Evolutionary conservation across 2,329 filamentous ascomycete genomes (phyloP).

Genomic region (Alternaria rosae): DNA sequence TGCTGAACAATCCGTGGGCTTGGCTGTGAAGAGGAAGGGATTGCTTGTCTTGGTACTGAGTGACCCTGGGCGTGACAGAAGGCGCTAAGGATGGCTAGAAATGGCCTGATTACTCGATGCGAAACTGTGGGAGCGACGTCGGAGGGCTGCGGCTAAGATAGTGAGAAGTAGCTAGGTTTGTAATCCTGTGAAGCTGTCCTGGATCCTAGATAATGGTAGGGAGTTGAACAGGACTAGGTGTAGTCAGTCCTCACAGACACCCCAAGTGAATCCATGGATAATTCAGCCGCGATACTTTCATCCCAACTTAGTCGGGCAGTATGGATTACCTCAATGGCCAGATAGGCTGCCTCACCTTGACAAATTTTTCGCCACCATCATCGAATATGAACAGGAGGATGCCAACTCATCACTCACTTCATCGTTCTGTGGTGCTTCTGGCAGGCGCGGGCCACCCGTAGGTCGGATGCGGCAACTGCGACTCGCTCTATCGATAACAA

Average conservation of each 20-base stretch:
- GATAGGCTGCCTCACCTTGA: background rate
- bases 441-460: background rate
- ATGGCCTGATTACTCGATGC: background rate
- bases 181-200: background rate
- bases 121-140: background rate
- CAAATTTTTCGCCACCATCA: background rate
- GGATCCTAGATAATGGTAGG: background rate
- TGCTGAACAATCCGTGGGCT: conserved; percentile 26
- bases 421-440: background rate
- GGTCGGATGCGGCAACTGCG: background rate
- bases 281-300: background rate
- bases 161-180: background rate
- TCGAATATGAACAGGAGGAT: background rate
- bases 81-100: conserved; percentile 1
- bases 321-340: background rate
- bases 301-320: background rate
- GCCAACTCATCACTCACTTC: background rate
- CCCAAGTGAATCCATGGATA: background rate
- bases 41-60: conserved; percentile 1
- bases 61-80: background rate
- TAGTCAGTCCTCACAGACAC: background rate
- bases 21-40: background rate
- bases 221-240: background rate
- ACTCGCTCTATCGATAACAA: conserved; percentile 11
- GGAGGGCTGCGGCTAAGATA: background rate